Base-by-base conservation (phyloP, 768 basidiomycete genomes). In the Leucocoprinus birnbaumii region DNA sequence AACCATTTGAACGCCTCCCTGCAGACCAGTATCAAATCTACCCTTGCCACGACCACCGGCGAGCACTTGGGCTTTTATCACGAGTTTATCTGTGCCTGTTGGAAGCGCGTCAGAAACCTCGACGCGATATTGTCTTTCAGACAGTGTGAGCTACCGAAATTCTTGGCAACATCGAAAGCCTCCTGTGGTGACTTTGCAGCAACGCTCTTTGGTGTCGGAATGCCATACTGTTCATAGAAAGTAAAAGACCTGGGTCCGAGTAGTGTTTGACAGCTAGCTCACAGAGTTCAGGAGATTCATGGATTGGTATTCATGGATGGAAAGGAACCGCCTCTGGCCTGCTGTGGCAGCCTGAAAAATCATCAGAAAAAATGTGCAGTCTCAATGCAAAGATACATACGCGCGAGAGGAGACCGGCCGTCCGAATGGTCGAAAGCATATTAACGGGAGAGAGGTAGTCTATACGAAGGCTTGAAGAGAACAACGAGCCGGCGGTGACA, bases 21-120 rank as follows among this genome's bases (percentile, higher is more conserved):
- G 89, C 70, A 98, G 85, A 16, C 97, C 97, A 68, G 84, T 93
- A 74, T 94, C 86, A 64, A 99, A 99, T 63, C 88, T 87, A 37
- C 97, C 97, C 81, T 98, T 98, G 63, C 97, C 97, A 66, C 97
- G 87, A 59, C 97, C 97, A 64, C 97, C 97, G 60, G 97, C 97
- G 53, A 99, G 87, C 6, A 99, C 97, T 71, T 99, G 97, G 37
- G 97, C 97, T 74, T 98, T 98, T 73, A 99, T 95, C 31, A 99
- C 96, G 50, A 96, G 86, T 59, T 84, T 82, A 53, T 87, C 78
- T 27, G 77, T 76, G 58, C 85, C 93, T 96, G 16, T 65, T 22
- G 49, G 14, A 38, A 22, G 16, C 13, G 47, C 7, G 34, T 43
- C 43, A 48, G 38, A 25, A 31, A 46, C 25, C 19, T 34, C 25